These are phyloP conservation scores for Talaromyces sp. DNA, from an alignment of 2,329 filamentous ascomycete genomes.

Conservation along the genomic window DNA sequence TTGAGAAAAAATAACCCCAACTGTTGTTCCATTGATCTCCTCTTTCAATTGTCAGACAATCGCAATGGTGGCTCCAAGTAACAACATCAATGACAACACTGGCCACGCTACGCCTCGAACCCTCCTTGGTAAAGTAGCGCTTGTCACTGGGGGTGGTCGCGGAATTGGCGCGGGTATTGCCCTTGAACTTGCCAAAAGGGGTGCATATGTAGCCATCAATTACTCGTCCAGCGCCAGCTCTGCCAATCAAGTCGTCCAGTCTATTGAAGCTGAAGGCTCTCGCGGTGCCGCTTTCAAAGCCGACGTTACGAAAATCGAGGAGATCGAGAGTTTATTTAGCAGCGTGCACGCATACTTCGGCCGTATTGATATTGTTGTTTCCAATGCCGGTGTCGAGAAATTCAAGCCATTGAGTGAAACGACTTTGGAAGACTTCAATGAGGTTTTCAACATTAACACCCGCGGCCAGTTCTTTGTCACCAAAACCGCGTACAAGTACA, in stretches of 20 bases:
- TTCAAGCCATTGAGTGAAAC: conserved; percentile 24
- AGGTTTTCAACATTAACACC: conserved; percentile 58
- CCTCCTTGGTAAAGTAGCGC: conserved; percentile 29
- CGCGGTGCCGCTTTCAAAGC: conserved; percentile 62
- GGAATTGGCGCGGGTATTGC: conserved; percentile 41
- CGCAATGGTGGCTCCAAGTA: conserved; percentile 9
- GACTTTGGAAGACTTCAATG: conserved; percentile 37
- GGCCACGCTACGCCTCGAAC: neutral
- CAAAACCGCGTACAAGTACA: conserved; percentile 62
- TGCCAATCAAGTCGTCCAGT: conserved; percentile 60
- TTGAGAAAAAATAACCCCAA: too few relatives aligned
- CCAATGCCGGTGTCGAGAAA: conserved; percentile 54
- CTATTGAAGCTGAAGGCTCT: conserved; percentile 60
- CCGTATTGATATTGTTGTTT: conserved; percentile 61
- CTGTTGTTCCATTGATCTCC: neutral
- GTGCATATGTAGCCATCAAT: conserved; percentile 39
- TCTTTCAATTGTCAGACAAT: neutral
- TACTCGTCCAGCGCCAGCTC: conserved; percentile 57
- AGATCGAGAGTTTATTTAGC: conserved; percentile 61
- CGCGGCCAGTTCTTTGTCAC: conserved; percentile 61
- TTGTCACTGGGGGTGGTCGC: conserved; percentile 34
- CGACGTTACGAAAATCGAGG: conserved; percentile 59
- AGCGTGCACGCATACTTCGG: conserved; percentile 60
- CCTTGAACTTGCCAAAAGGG: conserved; percentile 36
- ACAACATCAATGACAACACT: conserved; percentile 2